A percentile compares a stretch with the other conserved stretches of the same genome.
Conservation (phyloP, 2,329 filamentous ascomycete species). For the Endocalyx cinctus region DNA sequence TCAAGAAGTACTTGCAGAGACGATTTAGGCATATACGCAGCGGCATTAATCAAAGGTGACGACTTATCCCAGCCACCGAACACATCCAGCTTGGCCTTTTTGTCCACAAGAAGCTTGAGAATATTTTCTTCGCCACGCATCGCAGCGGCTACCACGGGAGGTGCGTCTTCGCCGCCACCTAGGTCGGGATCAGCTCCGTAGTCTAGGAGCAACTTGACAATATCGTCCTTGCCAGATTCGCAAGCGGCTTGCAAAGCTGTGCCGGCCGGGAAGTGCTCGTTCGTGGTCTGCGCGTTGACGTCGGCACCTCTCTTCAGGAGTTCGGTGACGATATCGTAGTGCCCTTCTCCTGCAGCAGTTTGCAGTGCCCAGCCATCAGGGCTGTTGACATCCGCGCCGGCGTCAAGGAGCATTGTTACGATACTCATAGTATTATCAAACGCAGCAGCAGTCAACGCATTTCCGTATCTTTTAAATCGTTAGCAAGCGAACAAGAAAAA, state of each 20-base stretch:
- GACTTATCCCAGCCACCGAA: constrained; percentile 30
- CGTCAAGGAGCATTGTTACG: constrained; percentile 27
- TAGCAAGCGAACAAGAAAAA: no score
- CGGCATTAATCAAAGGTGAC: constrained; percentile 34
- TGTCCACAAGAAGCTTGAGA: constrained; percentile 29
- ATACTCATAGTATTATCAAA: constrained; percentile 32
- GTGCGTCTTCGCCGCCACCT: constrained; percentile 27
- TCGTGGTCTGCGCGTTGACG: constrained; percentile 26
- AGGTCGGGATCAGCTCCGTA: constrained; percentile 33
- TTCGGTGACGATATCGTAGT: constrained; percentile 29
- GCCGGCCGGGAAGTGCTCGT: constrained; percentile 26
- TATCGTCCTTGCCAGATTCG: constrained; percentile 28
- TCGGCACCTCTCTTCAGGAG: constrained; percentile 31
- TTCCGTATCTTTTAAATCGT: no score
- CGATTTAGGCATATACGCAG: constrained; percentile 26
- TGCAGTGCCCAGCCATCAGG: constrained; percentile 34
- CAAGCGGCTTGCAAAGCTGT: constrained; percentile 37
- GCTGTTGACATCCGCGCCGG: constrained; percentile 30
- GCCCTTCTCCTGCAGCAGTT: constrained; percentile 30
- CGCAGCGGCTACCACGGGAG: constrained; percentile 34
- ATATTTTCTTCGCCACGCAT: no score
- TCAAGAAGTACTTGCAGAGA: constrained; percentile 29
- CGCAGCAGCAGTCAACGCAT: constrained; percentile 33
- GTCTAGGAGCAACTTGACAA: constrained; percentile 33
- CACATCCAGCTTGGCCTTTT: constrained; percentile 31